Conservation (phyloP, 768 basidiomycete genomes). For the Boletus fagicola region DNA sequence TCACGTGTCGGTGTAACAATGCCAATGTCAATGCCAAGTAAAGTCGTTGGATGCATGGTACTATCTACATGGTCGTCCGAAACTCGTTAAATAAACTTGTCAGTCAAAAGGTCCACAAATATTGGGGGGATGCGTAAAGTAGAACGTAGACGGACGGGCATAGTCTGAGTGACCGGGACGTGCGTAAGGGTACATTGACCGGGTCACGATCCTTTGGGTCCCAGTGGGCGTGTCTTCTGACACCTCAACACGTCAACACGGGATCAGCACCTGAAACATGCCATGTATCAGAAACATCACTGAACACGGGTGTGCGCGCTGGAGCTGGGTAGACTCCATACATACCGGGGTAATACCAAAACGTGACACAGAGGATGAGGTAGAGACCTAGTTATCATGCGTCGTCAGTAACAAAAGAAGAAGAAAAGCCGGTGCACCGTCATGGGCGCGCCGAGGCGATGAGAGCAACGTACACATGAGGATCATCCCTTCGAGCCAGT, state of each 20-base stretch:
- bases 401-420: background rate
- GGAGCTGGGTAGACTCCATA: background rate
- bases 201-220: background rate
- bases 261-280: background rate
- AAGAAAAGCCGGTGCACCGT: background rate
- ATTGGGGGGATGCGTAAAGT: background rate
- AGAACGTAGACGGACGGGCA: background rate
- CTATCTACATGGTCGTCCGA: conserved; percentile 20
- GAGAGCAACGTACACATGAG: conserved; percentile 52
- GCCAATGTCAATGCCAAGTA: background rate
- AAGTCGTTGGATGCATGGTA: background rate
- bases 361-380: conserved; percentile 52
- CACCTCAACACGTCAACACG: background rate
- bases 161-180: too few species aligned
- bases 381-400: conserved; percentile 43
- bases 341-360: conserved; percentile 53
- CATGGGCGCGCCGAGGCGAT: background rate
- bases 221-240: background rate
- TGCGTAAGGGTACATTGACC: background rate
- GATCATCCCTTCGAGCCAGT: conserved; percentile 87
- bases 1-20: background rate
- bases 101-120: background rate
- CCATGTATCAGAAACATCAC: conserved; percentile 2
- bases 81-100: background rate
- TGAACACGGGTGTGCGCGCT: too few species aligned